These are phyloP conservation scores for Cochlearia excelsa DNA, from an alignment of 345 rosid genomes.

Conservation along the genomic window DNA sequence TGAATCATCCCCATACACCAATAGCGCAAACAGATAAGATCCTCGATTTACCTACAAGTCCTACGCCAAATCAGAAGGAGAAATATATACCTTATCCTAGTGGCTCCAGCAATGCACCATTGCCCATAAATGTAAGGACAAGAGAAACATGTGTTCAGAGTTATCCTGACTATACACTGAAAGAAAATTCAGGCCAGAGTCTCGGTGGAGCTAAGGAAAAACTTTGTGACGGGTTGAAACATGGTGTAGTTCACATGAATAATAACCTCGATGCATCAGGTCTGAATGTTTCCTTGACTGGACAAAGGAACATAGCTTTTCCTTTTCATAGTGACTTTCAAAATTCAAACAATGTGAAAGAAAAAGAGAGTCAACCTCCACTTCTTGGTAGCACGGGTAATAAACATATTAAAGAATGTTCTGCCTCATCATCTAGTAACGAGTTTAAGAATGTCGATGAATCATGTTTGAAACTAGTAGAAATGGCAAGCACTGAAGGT, in stretches of 20 bases:
- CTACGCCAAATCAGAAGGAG: conserved; percentile 30
- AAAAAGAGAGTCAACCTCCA: conserved; percentile 30
- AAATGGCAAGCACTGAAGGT: conserved; percentile 32
- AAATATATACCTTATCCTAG: conserved; percentile 13
- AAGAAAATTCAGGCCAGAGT: conserved; percentile 14
- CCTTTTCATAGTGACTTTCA: conserved; percentile 26
- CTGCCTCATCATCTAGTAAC: conserved; percentile 25
- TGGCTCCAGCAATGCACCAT: conserved; percentile 22
- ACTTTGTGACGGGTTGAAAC: conserved; percentile 7
- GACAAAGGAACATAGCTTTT: conserved; percentile 26
- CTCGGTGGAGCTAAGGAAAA: conserved; percentile 16
- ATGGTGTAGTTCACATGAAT: conserved; percentile 8
- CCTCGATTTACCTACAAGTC: conserved; percentile 26
- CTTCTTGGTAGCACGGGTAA: conserved; percentile 35
- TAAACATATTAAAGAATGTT: conserved; percentile 23
- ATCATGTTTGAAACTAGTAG: conserved; percentile 33
- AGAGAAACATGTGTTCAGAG: conserved; percentile 14
- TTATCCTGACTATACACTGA: conserved; percentile 18
- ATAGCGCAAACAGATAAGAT: conserved; percentile 15
- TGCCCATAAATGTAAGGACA: conserved; percentile 32
- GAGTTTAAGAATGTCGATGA: conserved; percentile 26
- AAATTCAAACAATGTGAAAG: conserved; percentile 30
- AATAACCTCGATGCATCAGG: conserved; percentile 33
- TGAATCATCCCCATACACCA: conserved; percentile 28
- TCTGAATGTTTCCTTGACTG: conserved; percentile 24